Evolutionary conservation across 768 basidiomycete species (phyloP).

Genomic region (Russula ochroleuca): DNA sequence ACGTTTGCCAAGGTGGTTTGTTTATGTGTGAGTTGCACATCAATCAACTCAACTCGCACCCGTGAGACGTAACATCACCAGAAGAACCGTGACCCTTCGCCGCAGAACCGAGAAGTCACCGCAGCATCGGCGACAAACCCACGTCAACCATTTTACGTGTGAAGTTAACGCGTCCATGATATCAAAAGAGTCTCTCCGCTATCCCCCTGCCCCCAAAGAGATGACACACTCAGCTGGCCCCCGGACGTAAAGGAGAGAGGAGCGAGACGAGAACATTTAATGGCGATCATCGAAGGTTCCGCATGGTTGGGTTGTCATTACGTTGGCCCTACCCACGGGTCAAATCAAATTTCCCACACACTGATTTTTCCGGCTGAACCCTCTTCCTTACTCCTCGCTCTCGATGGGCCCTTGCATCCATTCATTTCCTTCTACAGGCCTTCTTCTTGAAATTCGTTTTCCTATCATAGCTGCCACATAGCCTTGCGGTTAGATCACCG

Average conservation of each 20-base stretch:
- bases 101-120: not conserved
- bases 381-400: not conserved
- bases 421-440: not conserved
- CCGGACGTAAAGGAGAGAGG: not conserved
- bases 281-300: slow-evolving; percentile 5
- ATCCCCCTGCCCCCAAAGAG: not conserved
- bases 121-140: not conserved
- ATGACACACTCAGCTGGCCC: slow-evolving; percentile 5
- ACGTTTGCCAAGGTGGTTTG: too few relatives aligned
- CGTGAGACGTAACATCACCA: not conserved
- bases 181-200: not conserved
- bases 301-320: slow-evolving; percentile 1
- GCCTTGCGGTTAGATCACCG: not conserved
- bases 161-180: not conserved
- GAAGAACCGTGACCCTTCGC: not conserved
- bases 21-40: too few relatives aligned
- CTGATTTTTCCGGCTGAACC: not conserved
- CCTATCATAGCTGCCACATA: not conserved
- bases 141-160: not conserved
- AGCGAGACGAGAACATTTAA: not conserved
- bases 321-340: not conserved
- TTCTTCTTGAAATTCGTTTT: not conserved
- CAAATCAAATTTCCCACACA: not conserved
- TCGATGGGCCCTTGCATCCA: not conserved
- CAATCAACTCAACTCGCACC: too few relatives aligned